These are phyloP conservation scores for Malus sylvestris DNA, from an alignment of 306 rosid species.

Conservation along the genomic window DNA sequence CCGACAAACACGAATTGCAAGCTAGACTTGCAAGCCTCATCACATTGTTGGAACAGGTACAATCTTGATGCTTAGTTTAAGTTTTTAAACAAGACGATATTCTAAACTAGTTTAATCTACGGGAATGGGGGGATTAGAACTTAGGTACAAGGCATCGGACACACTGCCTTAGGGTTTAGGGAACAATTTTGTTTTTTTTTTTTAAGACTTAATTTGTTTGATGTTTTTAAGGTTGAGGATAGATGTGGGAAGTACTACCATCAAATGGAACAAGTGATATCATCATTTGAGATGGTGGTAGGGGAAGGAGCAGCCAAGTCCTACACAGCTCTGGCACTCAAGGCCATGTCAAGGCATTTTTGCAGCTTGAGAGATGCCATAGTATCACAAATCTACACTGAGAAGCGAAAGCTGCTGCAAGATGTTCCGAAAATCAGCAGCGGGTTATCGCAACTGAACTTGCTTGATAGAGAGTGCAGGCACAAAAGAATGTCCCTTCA, in stretches of 20 bases:
- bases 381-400: constrained; percentile 45
- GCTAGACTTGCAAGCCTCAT: constrained; percentile 51
- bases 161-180: background rate
- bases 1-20: constrained; percentile 61
- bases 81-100: background rate
- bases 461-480: constrained; percentile 49
- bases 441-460: constrained; percentile 55
- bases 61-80: background rate
- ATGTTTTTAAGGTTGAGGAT: constrained; percentile 58
- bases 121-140: background rate
- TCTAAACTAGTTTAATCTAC: background rate
- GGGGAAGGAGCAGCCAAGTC: constrained; percentile 66
- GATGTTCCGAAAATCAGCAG: constrained; percentile 52
- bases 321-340: constrained; percentile 74
- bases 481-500: constrained; percentile 50
- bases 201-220: background rate
- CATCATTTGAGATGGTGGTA: constrained; percentile 61
- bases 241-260: constrained; percentile 67
- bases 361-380: constrained; percentile 63
- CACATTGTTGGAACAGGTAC: constrained; percentile 60
- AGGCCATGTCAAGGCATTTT: constrained; percentile 85
- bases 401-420: constrained; percentile 47
- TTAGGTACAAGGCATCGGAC: background rate
- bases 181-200: background rate
- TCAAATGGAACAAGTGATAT: constrained; percentile 65